phyloP scores from a whole-genome alignment of 257 asterid genomes.

The Gynochthodes officinalis region DNA sequence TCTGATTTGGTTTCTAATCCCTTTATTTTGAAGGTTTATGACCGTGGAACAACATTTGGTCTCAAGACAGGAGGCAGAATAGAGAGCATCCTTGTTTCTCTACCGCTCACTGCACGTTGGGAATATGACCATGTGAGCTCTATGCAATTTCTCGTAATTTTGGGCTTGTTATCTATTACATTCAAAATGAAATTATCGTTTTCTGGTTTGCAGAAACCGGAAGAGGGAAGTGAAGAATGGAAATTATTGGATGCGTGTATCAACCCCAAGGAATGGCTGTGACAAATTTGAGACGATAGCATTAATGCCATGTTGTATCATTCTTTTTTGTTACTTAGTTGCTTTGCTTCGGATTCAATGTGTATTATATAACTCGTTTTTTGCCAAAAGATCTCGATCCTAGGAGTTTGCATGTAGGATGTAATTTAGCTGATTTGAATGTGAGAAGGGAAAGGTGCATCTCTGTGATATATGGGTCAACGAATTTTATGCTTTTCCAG shows the following conservation, averaged over 20 bases:
- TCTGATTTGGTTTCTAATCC: slow-evolving; percentile 12
- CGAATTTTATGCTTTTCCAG: not conserved
- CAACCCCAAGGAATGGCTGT: slow-evolving; percentile 94
- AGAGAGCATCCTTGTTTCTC: slow-evolving; percentile 97
- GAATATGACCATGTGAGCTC: slow-evolving; percentile 86
- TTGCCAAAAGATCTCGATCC: not conserved
- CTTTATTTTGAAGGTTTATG: slow-evolving; percentile 63
- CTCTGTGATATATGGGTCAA: not conserved
- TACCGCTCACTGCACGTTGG: slow-evolving; percentile 93
- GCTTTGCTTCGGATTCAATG: not conserved
- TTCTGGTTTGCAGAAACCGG: slow-evolving; percentile 71
- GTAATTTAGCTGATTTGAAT: not conserved
- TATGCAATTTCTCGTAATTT: not conserved
- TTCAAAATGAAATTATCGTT: not conserved
- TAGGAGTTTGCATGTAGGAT: not conserved
- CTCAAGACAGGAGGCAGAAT: slow-evolving; percentile 99
- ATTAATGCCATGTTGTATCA: not conserved
- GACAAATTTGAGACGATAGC: slow-evolving; percentile 19
- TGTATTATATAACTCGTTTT: not conserved
- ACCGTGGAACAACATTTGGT: slow-evolving; percentile 98
- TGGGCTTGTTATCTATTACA: not conserved
- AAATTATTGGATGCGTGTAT: slow-evolving; percentile 93
- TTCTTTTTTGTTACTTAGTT: not conserved
- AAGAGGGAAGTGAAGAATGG: slow-evolving; percentile 96
- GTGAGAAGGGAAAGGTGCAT: not conserved